phyloP scores from a whole-genome alignment of 2,329 filamentous ascomycete genomes.

The Penicillium concentricum region DNA sequence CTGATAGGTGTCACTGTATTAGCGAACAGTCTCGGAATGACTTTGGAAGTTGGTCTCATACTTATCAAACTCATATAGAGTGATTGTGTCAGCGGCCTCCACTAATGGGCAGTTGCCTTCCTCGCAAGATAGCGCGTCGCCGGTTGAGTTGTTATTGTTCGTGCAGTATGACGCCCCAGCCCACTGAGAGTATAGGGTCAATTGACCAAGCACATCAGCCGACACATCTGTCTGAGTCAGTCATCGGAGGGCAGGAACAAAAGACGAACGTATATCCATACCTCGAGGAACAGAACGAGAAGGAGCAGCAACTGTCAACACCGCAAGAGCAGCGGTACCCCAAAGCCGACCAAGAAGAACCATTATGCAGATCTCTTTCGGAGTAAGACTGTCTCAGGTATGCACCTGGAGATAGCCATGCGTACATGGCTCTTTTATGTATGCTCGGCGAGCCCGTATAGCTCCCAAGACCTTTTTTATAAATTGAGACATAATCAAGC shows the following conservation, averaged over 20 bases:
- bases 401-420: not conserved
- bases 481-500: not conserved
- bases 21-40: not conserved
- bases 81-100: constrained; percentile 46
- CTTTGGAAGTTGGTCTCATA: constrained; percentile 24
- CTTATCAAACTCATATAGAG: constrained; percentile 51
- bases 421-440: constrained; percentile 1
- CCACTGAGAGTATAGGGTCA: constrained; percentile 53
- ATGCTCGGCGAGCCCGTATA: not conserved
- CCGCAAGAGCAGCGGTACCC: constrained; percentile 13
- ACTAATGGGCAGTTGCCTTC: constrained; percentile 51
- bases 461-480: not conserved
- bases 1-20: constrained; percentile 10
- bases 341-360: constrained; percentile 5
- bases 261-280: constrained; percentile 10
- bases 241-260: not conserved
- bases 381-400: not conserved
- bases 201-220: constrained; percentile 38
- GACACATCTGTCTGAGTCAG: constrained; percentile 37
- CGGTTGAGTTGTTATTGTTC: constrained; percentile 47
- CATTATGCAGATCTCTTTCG: constrained; percentile 2
- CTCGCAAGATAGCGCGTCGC: constrained; percentile 46
- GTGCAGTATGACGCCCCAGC: constrained; percentile 55
- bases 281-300: constrained; percentile 23
- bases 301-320: constrained; percentile 22